Percentiles rank a stretch among this genome's conserved stretches.
These are phyloP conservation scores for Komagataella mondaviorum DNA, from an alignment of 805 yeast genomes.

Conservation along the genomic window DNA sequence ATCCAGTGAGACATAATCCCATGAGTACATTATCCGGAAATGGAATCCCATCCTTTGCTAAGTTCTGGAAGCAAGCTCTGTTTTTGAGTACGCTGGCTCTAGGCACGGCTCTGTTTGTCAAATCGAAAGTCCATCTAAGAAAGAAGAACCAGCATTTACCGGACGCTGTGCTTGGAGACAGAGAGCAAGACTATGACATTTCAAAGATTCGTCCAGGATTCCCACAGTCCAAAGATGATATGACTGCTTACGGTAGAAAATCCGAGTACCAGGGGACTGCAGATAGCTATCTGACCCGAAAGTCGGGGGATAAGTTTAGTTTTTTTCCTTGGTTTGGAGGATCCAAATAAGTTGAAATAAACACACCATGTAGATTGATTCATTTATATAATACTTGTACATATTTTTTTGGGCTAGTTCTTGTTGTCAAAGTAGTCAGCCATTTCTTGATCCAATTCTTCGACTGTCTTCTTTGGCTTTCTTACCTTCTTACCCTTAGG, in stretches of 20 bases:
- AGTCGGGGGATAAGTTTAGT: slow-evolving; percentile 21
- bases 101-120: slow-evolving; percentile 19
- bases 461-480: slow-evolving; percentile 59
- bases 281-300: slow-evolving; percentile 35
- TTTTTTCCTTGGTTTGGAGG: slow-evolving; percentile 5
- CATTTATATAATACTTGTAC: background rate
- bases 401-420: slow-evolving; percentile 9
- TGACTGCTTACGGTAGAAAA: slow-evolving; percentile 29
- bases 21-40: background rate
- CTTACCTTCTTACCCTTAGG: slow-evolving; percentile 28
- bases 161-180: slow-evolving; percentile 15
- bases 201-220: slow-evolving; percentile 41
- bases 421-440: slow-evolving; percentile 73
- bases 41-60: background rate
- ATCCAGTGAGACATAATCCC: no score
- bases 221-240: background rate
- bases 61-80: slow-evolving; percentile 15
- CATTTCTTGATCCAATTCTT: slow-evolving; percentile 96
- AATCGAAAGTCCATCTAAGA: slow-evolving; percentile 20
- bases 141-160: slow-evolving; percentile 18
- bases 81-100: slow-evolving; percentile 15
- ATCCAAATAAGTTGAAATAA: background rate
- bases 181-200: slow-evolving; percentile 11
- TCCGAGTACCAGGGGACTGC: slow-evolving; percentile 63
- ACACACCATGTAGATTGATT: background rate